A percentile compares a stretch with the other conserved stretches of the same genome.
phyloP scores from a whole-genome alignment of 163 green algal species.

The Scenedesmus sp. region DNA sequence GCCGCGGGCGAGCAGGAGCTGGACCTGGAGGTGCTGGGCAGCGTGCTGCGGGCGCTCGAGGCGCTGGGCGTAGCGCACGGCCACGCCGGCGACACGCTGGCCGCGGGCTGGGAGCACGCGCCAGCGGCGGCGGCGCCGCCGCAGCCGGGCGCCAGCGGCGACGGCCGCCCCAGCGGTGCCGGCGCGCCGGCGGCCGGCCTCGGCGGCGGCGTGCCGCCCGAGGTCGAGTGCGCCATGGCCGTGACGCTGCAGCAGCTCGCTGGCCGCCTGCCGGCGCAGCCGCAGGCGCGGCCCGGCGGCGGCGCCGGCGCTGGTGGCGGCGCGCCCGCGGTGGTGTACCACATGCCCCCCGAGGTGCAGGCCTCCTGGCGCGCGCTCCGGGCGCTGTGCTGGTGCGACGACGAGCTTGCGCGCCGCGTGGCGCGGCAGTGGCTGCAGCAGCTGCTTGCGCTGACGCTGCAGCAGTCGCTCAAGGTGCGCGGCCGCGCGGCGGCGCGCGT shows the following conservation, averaged over 20 bases:
- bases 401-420: neutral
- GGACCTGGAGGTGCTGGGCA: conserved; percentile 28
- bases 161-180: no score
- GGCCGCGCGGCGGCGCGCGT: no score
- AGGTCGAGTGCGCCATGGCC: conserved; percentile 14
- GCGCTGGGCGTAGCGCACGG: neutral
- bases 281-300: conserved; percentile 11
- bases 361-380: conserved; percentile 30
- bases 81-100: neutral
- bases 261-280: conserved; percentile 22
- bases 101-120: neutral
- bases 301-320: no score
- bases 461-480: conserved; percentile 22
- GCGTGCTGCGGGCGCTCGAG: conserved; percentile 22
- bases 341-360: neutral
- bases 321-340: no score
- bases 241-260: conserved; percentile 21
- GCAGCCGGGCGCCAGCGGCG: no score
- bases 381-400: conserved; percentile 42
- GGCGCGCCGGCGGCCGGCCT: neutral
- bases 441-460: conserved; percentile 30
- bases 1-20: neutral
- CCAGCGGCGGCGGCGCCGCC: neutral
- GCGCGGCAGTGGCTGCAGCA: conserved; percentile 26
- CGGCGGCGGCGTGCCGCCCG: neutral